Base-by-base conservation (phyloP, 306 rosid species). In the Vigna radiata region DNA sequence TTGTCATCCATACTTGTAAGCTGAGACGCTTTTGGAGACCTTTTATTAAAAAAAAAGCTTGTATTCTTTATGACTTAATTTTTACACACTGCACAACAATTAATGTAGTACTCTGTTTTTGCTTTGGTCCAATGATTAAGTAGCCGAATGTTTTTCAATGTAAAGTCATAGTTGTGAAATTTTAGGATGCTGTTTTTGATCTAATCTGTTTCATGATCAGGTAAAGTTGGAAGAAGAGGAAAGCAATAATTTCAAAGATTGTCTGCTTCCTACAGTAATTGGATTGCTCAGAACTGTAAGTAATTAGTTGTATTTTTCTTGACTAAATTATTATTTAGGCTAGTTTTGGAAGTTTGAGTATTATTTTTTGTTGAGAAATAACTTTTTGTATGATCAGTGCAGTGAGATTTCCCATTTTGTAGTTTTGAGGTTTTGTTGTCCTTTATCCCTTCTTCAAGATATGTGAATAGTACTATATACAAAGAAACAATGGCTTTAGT, bases 281-380 rank as follows among this genome's bases (percentile, higher is more conserved):
- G 99, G 99, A 84, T 84, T 96, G 91, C 99, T 96, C 52, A 92
- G 98, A 91, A 96, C 98, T 1, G 99, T 96, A 87, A 92, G 99
- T 89, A 70, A 36, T 81, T 75, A 6, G 7, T 68, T 76, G 18
- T 75, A 44, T 61, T 55, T 68, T 25, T 72, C 68, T 66, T 36
- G 14, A 66, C 68, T 25, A 67, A 60, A 6, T 56, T 68, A 25
- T 69, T 82, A 71, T 25, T 66, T 44, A n/a, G 47, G 46, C 49
- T 27, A 25, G 70, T 65, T 21, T 18, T 58, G 72, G 37, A 54
- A 76, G 59, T 70, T 81, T 73, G 69, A 70, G 83, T 77, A 47
- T 62, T 25, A 47, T 12, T 27, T 67, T 64, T 56, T 33, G 53
- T 76, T 76, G 62, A 59, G 67, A 49, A 71, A 36, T 62, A 60